phyloP scores from a whole-genome alignment of 306 rosid species.

The Luffa acutangula region DNA sequence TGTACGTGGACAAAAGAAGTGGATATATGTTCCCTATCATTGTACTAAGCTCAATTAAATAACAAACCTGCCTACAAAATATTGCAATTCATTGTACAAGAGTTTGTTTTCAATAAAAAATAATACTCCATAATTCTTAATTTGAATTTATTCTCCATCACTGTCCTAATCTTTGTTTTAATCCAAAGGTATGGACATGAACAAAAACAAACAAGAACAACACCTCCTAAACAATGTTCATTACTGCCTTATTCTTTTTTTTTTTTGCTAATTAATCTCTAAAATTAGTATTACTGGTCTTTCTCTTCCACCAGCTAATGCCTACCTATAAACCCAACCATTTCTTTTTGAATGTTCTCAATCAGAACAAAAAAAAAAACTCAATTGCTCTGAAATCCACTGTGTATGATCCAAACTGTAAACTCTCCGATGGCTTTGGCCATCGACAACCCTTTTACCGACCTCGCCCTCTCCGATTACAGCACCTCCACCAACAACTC shows the following conservation, averaged over 20 bases:
- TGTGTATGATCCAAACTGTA: background rate
- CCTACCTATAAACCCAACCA: too few relatives aligned
- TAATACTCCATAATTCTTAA: background rate
- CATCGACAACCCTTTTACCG: background rate
- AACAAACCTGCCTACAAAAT: background rate
- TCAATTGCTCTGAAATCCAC: background rate
- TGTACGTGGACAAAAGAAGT: too few relatives aligned
- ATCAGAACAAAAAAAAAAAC: too few relatives aligned
- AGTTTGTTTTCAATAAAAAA: background rate
- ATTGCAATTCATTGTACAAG: background rate
- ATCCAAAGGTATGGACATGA: background rate
- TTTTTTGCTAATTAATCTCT: too few relatives aligned
- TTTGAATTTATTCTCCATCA: background rate
- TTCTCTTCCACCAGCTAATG: too few relatives aligned
- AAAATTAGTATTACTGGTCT: too few relatives aligned
- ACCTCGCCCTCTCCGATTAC: background rate
- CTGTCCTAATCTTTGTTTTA: background rate
- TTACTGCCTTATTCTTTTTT: background rate
- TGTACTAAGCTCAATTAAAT: background rate
- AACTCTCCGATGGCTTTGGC: slow-evolving; percentile 3
- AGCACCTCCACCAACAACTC: slow-evolving; percentile 4
- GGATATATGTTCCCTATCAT: background rate
- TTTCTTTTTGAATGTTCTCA: too few relatives aligned
- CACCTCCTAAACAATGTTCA: background rate
- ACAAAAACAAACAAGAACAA: slow-evolving; percentile 3